Conservation (phyloP, 208 protist genomes). For the Wallacemonas collosoma region DNA sequence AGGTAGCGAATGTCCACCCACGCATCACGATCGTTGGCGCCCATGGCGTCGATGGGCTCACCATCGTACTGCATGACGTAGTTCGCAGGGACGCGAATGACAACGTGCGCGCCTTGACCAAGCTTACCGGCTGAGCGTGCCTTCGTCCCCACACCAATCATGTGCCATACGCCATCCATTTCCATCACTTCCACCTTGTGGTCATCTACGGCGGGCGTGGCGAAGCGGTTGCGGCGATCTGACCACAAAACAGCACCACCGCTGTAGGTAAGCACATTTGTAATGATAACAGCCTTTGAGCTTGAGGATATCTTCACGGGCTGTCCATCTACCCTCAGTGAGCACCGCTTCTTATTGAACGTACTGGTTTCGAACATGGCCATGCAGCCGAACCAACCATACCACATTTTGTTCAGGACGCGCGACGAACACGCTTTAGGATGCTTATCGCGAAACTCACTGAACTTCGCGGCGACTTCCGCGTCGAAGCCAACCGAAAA, state of each 20-base stretch:
- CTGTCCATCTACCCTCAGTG: constrained; percentile 35
- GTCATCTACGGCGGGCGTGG: constrained; percentile 34
- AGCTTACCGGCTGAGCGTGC: constrained; percentile 41
- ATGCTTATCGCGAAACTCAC: constrained; percentile 47
- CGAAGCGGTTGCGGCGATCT: constrained; percentile 31
- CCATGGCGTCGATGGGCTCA: constrained; percentile 44
- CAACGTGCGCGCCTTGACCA: constrained; percentile 33
- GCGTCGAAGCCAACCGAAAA: constrained; percentile 78
- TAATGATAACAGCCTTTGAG: constrained; percentile 44
- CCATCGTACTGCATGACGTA: constrained; percentile 72
- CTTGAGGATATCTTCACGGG: constrained; percentile 30
- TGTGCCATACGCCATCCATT: constrained; percentile 59
- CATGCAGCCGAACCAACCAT: constrained; percentile 51
- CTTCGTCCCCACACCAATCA: constrained; percentile 48
- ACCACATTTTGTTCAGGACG: constrained; percentile 60
- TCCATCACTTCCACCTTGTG: constrained; percentile 37
- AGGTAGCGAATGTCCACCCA: constrained; percentile 36
- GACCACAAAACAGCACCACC: constrained; percentile 57
- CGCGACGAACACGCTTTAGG: constrained; percentile 42
- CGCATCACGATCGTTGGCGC: constrained; percentile 26
- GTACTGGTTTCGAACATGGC: constrained; percentile 37
- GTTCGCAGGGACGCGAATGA: constrained; percentile 42
- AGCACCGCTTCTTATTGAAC: constrained; percentile 34
- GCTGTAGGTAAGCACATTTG: constrained; percentile 60
- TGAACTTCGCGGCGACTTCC: constrained; percentile 42